Base-by-base conservation (phyloP, 1,284 basidiomycete genomes). In the Flammula alnicola region DNA sequence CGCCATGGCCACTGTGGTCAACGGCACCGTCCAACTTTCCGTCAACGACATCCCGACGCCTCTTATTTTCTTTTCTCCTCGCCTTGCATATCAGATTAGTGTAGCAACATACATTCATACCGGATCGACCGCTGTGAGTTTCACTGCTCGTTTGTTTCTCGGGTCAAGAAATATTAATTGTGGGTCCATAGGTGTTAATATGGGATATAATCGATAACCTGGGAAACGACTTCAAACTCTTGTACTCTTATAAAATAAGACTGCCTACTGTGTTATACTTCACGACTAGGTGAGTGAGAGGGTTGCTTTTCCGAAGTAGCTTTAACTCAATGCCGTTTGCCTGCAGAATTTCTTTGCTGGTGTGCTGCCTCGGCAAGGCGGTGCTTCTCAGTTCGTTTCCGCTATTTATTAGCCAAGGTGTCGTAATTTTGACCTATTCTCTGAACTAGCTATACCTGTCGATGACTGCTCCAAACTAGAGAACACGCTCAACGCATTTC, bases 181-280 rank as follows among this genome's bases (percentile, higher is more conserved):
- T 9, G 19, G 5, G 4, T 10, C 17, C 23, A 16, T 29, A 54
- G 52, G 44, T 47, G 11, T 27, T 47, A 16, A 44, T 47, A n/a
- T 54, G 52, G 52, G 52, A 54, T 26, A 27, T 54, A 16, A 11
- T 54, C 4, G 35, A 50, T 14, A 50, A 54, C 30, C 35, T 50
- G 16, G 31, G 40, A 27, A 47, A 35, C 27, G 52, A 54, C 19
- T 43, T 36, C 36, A 47, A 27, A 22, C 40, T 54, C 10, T 22
- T 54, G 4, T 30, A 31, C 5, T 25, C 36, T 4, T 47, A 38
- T 35, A 50, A 35, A 32, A 32, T 54, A 29, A 20, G 48, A 5
- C 23, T 50, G 25, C 44, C 52, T 11, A 50, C 52, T 10, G 29
- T 47, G 11, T 22, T 44, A 3, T 54, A 54, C 23, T 35, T 50